Evolutionary conservation across 2,329 filamentous ascomycete species (phyloP), one percentile per base, ranked within the genome.

Genomic region (Hirsutella rhossiliensis): DNA sequence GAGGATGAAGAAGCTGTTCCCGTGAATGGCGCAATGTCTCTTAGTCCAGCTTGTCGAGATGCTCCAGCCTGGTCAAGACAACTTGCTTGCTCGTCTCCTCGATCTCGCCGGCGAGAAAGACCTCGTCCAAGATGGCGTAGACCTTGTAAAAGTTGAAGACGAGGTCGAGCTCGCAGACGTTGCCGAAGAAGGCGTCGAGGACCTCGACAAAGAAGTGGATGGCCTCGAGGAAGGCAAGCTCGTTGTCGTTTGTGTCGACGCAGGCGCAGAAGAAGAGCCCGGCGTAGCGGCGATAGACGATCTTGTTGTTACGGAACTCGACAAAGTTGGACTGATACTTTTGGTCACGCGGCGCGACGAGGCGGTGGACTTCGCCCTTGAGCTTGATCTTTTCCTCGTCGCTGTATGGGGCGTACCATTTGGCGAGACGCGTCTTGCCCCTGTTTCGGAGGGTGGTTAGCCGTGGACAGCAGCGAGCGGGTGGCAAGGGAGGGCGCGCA

Each of bases 271-370:
- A 98, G 78, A 98, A 98, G 47, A 98, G 80, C 0, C 92, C 92
- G 0, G 92, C 92, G 67, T 98, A 98, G 50, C 92, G 85, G 38
- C 94, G 84, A 71, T 98, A 98, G 43, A 98, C 87, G 56, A 98
- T 85, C 71, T 96, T 97, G 62, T 90, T 88, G 67, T 88, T 86
- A 53, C 87, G 84, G 70, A 84, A 83, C 68, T 98, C 92, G 74
- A 98, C 92, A 60, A 98, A 98, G 71, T 98, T 98, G 68, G 88
- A 95, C 65, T 98, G 92, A 73, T 98, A 95, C 63, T 98, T 98
- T 63, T 98, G 92, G 67, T 98, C 92, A 60, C 92, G 86, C 7
- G 92, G 92, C 0, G 92, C 92, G 48, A 98, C 90, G 54, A 98
- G 87, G 50, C 92, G 89, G 74, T 98, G 92, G 56, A 97, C 86